A percentile compares a stretch with the other conserved stretches of the same genome.
These are phyloP conservation scores for Hsuehochloa calcarea DNA, from an alignment of 176 grass and related monocot genomes.

Conservation along the genomic window DNA sequence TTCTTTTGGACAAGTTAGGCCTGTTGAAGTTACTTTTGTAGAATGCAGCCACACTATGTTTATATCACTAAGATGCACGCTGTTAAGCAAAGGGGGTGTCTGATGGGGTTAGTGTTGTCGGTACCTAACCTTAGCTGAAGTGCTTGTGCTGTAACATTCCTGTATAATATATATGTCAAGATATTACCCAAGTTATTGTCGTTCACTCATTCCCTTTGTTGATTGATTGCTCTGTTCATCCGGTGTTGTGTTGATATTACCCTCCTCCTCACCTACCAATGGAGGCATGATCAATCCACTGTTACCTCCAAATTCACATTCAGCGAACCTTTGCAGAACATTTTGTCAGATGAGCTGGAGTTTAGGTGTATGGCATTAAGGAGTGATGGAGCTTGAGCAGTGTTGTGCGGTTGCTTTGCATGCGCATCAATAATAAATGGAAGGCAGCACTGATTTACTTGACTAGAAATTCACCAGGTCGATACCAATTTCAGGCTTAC, in stretches of 20 bases:
- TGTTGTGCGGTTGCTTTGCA: not conserved
- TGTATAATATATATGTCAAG: not conserved
- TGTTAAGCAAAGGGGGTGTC: not conserved
- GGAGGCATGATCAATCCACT: not conserved
- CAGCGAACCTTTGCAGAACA: not conserved
- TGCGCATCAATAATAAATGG: not conserved
- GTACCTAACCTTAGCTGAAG: not conserved
- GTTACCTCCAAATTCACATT: not conserved
- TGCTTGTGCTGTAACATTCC: not conserved
- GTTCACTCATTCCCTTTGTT: not conserved
- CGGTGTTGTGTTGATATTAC: not conserved
- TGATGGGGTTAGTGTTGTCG: not conserved
- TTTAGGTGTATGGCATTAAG: not conserved
- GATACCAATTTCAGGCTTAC: slow-evolving; percentile 5
- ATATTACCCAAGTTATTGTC: slow-evolving; percentile 1
- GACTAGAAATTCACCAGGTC: not conserved
- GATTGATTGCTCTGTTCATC: not conserved
- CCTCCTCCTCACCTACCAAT: not conserved
- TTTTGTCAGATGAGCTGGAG: not conserved
- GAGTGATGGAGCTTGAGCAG: not conserved
- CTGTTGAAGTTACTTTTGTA: not conserved
- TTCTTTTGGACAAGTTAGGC: slow-evolving; percentile 9
- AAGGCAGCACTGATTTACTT: not conserved
- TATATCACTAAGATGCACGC: not conserved
- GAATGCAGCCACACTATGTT: not conserved